phyloP scores from a whole-genome alignment of 2,329 filamentous ascomycete genomes.

The Penicillium sp. region DNA sequence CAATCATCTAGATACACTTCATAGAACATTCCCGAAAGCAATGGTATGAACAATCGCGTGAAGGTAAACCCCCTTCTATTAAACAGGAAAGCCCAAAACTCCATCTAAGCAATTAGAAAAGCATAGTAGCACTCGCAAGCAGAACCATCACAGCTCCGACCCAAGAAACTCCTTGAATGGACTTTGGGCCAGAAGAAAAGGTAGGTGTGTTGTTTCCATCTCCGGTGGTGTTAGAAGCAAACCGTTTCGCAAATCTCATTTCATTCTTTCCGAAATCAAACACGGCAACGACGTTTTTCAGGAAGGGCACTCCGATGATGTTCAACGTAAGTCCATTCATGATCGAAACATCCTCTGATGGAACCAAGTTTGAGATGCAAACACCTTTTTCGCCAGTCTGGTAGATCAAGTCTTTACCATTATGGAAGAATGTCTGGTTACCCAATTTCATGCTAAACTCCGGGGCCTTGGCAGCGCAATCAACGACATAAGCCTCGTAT shows the following conservation, averaged over 20 bases:
- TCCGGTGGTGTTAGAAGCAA: background rate
- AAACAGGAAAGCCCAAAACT: too few species aligned
- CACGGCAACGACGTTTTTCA: constrained; percentile 56
- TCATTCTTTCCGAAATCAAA: constrained; percentile 54
- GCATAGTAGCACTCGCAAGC: background rate
- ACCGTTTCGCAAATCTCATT: constrained; percentile 50
- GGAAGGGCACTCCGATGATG: constrained; percentile 53
- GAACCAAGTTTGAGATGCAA: constrained; percentile 32
- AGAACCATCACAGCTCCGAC: background rate
- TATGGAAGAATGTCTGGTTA: constrained; percentile 38
- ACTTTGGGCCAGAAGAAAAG: background rate
- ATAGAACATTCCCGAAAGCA: too few species aligned
- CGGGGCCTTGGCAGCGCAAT: constrained; percentile 49
- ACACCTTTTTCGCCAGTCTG: constrained; percentile 18
- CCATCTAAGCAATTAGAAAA: background rate
- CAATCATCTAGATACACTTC: too few species aligned
- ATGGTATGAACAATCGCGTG: too few species aligned
- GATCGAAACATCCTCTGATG: constrained; percentile 30
- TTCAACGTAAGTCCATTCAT: constrained; percentile 35
- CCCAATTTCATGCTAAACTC: constrained; percentile 47
- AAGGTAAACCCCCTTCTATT: too few species aligned
- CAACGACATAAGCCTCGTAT: constrained; percentile 42
- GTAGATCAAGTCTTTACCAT: constrained; percentile 36
- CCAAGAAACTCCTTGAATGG: background rate
- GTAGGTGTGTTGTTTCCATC: background rate